Conservation (phyloP, 805 yeast genomes). For the Candida chauliodis region DNA sequence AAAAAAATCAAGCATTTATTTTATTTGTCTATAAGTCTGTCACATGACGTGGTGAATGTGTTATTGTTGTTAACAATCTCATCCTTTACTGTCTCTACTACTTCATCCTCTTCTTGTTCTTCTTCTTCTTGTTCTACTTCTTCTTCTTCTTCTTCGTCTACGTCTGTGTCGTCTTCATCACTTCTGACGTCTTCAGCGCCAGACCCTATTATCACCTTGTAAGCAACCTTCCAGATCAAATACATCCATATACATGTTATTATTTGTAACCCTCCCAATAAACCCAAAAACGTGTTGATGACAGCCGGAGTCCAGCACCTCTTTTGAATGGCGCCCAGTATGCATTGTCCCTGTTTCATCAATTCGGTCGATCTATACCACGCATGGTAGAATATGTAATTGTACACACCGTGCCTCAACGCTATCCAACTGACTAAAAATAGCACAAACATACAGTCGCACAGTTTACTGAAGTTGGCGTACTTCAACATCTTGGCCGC, state of each 20-base stretch:
- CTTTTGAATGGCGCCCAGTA: conserved; percentile 26
- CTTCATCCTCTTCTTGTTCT: neutral
- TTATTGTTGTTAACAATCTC: neutral
- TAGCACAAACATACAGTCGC: conserved; percentile 66
- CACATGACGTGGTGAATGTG: neutral
- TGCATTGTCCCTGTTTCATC: conserved; percentile 49
- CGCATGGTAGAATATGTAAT: conserved; percentile 61
- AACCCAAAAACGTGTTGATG: conserved; percentile 45
- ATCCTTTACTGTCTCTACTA: neutral
- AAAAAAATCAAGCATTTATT: neutral
- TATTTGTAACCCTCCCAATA: conserved; percentile 65
- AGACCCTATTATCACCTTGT: conserved; percentile 64
- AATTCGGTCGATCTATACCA: conserved; percentile 40
- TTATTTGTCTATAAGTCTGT: neutral
- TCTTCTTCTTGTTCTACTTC: conserved; percentile 12
- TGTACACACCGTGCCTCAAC: conserved; percentile 71
- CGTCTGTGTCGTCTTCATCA: conserved; percentile 63
- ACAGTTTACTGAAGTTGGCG: conserved; percentile 52
- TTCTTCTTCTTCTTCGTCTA: conserved; percentile 20
- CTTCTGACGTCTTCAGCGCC: conserved; percentile 87
- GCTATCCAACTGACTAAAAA: conserved; percentile 69
- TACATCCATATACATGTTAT: conserved; percentile 71
- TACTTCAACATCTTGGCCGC: conserved; percentile 77
- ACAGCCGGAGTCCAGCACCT: conserved; percentile 50
- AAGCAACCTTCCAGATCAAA: conserved; percentile 66